Percentiles rank a stretch among this genome's conserved stretches.
Conservation (phyloP, 441 rosid genomes). For the Arabidopsis hybrid region DNA sequence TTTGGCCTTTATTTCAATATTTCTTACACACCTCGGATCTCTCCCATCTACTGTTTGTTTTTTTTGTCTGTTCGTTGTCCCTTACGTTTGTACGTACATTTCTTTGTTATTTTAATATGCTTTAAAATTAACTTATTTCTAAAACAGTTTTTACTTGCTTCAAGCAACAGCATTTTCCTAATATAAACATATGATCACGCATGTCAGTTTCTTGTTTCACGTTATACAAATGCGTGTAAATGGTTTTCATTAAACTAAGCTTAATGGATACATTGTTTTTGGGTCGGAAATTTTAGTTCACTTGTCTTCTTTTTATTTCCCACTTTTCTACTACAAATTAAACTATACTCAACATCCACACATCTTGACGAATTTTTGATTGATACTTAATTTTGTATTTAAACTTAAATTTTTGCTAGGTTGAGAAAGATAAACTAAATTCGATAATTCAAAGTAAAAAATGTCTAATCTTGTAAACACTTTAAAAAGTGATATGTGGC, state of each 20-base stretch:
- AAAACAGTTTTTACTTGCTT: constrained; percentile 9
- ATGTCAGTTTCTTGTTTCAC: constrained; percentile 12
- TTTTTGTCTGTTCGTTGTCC: constrained; percentile 24
- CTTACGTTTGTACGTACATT: background rate
- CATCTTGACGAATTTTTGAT: too few relatives aligned
- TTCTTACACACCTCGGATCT: constrained; percentile 40
- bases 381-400: too few relatives aligned
- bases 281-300: too few relatives aligned
- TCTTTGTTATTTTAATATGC: constrained; percentile 2
- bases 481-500: too few relatives aligned
- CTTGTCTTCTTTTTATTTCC: too few relatives aligned
- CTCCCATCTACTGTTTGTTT: constrained; percentile 27
- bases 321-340: too few relatives aligned
- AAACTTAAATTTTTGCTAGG: too few relatives aligned
- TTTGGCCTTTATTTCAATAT: background rate
- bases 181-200: constrained; percentile 17
- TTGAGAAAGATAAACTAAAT: too few relatives aligned
- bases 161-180: constrained; percentile 18
- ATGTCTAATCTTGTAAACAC: too few relatives aligned
- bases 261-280: too few relatives aligned
- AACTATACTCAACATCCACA: too few relatives aligned
- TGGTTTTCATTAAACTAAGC: background rate
- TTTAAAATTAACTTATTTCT: background rate
- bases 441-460: too few relatives aligned
- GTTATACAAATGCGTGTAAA: background rate